Conservation (phyloP, 805 yeast species). For the Pichia deserticola region DNA sequence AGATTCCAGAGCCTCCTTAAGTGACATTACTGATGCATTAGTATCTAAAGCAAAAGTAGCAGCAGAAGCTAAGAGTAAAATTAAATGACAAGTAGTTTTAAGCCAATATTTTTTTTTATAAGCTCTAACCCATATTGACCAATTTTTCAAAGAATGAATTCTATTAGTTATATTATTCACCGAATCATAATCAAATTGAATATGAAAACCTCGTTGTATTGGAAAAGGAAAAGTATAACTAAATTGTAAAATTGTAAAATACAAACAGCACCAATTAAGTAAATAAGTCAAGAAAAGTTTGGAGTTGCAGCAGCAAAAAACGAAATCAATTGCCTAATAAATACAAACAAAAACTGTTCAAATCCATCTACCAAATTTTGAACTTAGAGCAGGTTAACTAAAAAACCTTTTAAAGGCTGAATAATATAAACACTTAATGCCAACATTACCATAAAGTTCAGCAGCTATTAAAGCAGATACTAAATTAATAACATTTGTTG, state of each 20-base stretch:
- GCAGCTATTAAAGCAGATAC: conserved; percentile 40
- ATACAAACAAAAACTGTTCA: conserved; percentile 32
- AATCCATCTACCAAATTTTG: conserved; percentile 27
- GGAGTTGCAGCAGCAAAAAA: conserved; percentile 40
- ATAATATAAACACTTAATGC: conserved; percentile 36
- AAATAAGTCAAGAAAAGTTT: conserved; percentile 31
- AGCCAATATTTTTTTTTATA: conserved; percentile 9
- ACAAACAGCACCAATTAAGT: conserved; percentile 37
- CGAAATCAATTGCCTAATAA: conserved; percentile 39
- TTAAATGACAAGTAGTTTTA: conserved; percentile 3
- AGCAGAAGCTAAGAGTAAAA: conserved; percentile 5
- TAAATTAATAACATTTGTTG: conserved; percentile 32
- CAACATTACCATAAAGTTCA: conserved; percentile 39
- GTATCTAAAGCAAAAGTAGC: conserved; percentile 8
- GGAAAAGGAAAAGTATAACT: conserved; percentile 38
- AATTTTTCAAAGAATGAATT: conserved; percentile 6
- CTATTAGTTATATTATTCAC: conserved; percentile 3
- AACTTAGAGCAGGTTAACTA: conserved; percentile 27
- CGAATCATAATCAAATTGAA: conserved; percentile 6
- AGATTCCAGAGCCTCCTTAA: background rate
- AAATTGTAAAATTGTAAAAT: conserved; percentile 40
- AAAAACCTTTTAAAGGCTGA: conserved; percentile 29
- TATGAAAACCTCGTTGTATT: conserved; percentile 6
- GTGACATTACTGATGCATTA: conserved; percentile 6
- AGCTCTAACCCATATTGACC: conserved; percentile 7